Conservation (phyloP, 257 asterid species). For the Nicotiana tabacum region DNA sequence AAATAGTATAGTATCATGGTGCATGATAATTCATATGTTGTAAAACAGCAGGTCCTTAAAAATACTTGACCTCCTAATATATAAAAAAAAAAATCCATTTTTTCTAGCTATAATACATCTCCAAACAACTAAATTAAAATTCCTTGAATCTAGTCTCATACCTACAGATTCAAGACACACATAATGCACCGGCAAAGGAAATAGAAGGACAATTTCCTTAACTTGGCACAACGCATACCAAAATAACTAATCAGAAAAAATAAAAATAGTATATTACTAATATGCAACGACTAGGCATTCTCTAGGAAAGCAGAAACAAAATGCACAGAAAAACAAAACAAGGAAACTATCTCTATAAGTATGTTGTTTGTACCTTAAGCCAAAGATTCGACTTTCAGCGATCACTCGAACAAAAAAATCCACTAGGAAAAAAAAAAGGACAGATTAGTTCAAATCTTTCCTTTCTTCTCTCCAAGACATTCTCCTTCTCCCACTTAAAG, state of each 20-base stretch:
- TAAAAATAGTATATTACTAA: not conserved
- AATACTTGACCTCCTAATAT: not conserved
- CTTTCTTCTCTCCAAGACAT: not conserved
- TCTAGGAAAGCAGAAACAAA: not conserved
- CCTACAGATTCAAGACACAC: not conserved
- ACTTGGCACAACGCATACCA: not conserved
- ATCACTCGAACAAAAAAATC: not conserved
- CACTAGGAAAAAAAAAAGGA: too few relatives aligned
- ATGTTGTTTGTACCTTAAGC: not conserved
- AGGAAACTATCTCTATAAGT: too few relatives aligned
- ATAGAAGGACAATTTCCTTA: not conserved
- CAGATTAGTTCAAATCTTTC: not conserved
- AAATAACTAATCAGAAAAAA: not conserved
- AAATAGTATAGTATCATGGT: not conserved
- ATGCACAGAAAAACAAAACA: not conserved
- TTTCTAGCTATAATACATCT: not conserved
- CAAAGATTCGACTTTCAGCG: not conserved
- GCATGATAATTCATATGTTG: not conserved
- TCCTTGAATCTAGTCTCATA: not conserved
- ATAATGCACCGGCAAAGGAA: not conserved
- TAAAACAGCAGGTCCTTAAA: not conserved
- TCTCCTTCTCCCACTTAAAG: not conserved
- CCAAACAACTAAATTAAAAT: not conserved
- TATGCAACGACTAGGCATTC: not conserved
- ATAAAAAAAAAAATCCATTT: too few relatives aligned